Evolutionary conservation across 768 basidiomycete genomes (phyloP).

Genomic region (Xerocomellus chrysenteron): DNA sequence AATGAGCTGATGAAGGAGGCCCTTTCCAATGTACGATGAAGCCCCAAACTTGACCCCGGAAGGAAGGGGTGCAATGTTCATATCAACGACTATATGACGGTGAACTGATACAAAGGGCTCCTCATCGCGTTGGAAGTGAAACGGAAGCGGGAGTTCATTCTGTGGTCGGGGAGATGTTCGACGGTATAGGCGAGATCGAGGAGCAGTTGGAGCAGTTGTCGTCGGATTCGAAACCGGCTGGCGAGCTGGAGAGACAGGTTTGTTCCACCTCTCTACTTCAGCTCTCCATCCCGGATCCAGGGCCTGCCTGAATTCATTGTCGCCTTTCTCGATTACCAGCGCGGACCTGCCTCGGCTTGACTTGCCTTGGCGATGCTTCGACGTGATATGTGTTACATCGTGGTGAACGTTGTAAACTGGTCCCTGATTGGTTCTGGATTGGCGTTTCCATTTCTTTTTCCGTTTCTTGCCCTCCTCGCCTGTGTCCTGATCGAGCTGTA

Average conservation of each 20-base stretch:
- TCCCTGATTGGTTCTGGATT: slow-evolving; percentile 29
- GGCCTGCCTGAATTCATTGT: slow-evolving; percentile 41
- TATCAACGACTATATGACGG: slow-evolving; percentile 43
- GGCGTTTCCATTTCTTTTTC: slow-evolving; percentile 29
- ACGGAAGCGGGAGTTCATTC: slow-evolving; percentile 12
- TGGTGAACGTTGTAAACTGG: slow-evolving; percentile 41
- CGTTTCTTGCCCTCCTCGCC: slow-evolving; percentile 6
- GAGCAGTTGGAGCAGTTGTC: neutral
- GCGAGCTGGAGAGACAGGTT: slow-evolving; percentile 14
- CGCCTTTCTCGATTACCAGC: slow-evolving; percentile 45
- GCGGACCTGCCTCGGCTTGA: slow-evolving; percentile 16
- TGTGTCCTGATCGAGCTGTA: slow-evolving; percentile 4
- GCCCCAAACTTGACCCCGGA: slow-evolving; percentile 51
- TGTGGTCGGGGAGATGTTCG: slow-evolving; percentile 12
- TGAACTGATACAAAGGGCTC: neutral
- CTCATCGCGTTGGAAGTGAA: slow-evolving; percentile 16
- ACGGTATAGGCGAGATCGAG: slow-evolving; percentile 15
- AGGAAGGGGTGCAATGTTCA: slow-evolving; percentile 48
- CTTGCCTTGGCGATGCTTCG: slow-evolving; percentile 19
- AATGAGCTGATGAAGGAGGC: slow-evolving; percentile 58
- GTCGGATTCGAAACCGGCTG: slow-evolving; percentile 7
- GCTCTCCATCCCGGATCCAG: slow-evolving; percentile 40
- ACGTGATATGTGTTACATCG: slow-evolving; percentile 38
- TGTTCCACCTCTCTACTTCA: slow-evolving; percentile 34
- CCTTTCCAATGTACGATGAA: slow-evolving; percentile 57